These are phyloP conservation scores for Suhomyces atakaporum DNA, from an alignment of 1,139 yeast genomes.

Conservation along the genomic window DNA sequence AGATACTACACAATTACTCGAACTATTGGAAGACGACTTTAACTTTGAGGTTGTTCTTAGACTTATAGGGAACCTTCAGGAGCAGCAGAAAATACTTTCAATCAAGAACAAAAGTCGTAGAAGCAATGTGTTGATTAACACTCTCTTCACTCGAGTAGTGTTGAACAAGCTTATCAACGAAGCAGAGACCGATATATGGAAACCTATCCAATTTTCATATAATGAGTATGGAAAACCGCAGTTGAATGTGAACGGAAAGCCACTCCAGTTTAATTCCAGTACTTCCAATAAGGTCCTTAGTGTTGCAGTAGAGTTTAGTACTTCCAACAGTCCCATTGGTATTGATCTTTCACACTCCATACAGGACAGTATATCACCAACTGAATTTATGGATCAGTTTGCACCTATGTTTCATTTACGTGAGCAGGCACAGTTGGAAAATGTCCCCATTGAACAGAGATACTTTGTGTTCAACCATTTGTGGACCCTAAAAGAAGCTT, in stretches of 20 bases:
- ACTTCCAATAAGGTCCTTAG: slow-evolving; percentile 55
- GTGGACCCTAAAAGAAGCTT: slow-evolving; percentile 78
- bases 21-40: slow-evolving; percentile 33
- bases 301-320: slow-evolving; percentile 40
- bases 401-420: slow-evolving; percentile 46
- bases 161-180: slow-evolving; percentile 23
- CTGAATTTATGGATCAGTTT: slow-evolving; percentile 45
- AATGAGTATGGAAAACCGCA: slow-evolving; percentile 44
- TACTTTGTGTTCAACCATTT: slow-evolving; percentile 49
- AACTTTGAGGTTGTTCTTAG: slow-evolving; percentile 38
- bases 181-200: slow-evolving; percentile 20
- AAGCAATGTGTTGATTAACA: slow-evolving; percentile 23
- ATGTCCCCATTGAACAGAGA: slow-evolving; percentile 15
- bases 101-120: slow-evolving; percentile 25
- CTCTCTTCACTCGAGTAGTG: slow-evolving; percentile 28
- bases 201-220: slow-evolving; percentile 22
- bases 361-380: slow-evolving; percentile 40
- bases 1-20: slow-evolving; percentile 17
- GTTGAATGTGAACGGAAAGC: slow-evolving; percentile 15
- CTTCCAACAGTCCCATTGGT: slow-evolving; percentile 43
- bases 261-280: slow-evolving; percentile 50
- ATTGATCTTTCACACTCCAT: slow-evolving; percentile 60
- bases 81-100: slow-evolving; percentile 34
- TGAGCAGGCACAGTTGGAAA: slow-evolving; percentile 39
- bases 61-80: slow-evolving; percentile 36